Evolutionary conservation across 495 filamentous ascomycete species (phyloP), one percentile per base, ranked within the genome.

Genomic region (Hypoxylon intermedium): DNA sequence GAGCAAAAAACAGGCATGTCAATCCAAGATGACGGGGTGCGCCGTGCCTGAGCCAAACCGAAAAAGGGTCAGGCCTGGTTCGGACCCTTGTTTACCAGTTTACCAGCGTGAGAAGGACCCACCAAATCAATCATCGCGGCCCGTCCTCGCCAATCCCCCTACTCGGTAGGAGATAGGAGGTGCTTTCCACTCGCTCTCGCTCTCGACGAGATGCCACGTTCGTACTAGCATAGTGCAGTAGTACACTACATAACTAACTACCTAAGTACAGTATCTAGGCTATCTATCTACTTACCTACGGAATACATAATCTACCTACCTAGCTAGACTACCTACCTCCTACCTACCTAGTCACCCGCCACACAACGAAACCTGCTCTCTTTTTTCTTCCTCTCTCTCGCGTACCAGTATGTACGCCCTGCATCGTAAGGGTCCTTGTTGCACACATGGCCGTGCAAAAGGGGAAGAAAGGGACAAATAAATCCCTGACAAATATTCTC

Each of bases 41-140:
- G n/a, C n/a, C n/a, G 62, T 60, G 45, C 62, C 55, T 65, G 62
- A 65, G 40, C 62, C 55, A 65, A 56, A 55, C 62, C 62, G 54
- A 50, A 53, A 56, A 47, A 26, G 44, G 37, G 40, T 12, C 21
- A 36, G 34, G 43, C 56, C 46, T 65, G 62, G 62, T 44, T 55
- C 56, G 13, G 56, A 42, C 24, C 62, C 55, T 26, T 65, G 62
- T 55, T 50, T 59, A 45, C 43, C 31, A 33, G 31, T 33, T 9
- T 53, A 47, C 43, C 20, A 38, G 43, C 31, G 26, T 51, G 49
- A 16, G 45, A 50, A 37, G 30, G 62, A 41, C 31, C 62, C 62
- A 60, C 55, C 62, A 60, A 65, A 60, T 59, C 61, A 54, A 54
- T 65, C 62, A 65, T 55, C 45, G 49, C 56, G 55, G 62, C 38